Percentiles rank a stretch among this genome's conserved stretches.
Conservation (phyloP, 2,329 filamentous ascomycete genomes). For the Colletotrichum sp. region DNA sequence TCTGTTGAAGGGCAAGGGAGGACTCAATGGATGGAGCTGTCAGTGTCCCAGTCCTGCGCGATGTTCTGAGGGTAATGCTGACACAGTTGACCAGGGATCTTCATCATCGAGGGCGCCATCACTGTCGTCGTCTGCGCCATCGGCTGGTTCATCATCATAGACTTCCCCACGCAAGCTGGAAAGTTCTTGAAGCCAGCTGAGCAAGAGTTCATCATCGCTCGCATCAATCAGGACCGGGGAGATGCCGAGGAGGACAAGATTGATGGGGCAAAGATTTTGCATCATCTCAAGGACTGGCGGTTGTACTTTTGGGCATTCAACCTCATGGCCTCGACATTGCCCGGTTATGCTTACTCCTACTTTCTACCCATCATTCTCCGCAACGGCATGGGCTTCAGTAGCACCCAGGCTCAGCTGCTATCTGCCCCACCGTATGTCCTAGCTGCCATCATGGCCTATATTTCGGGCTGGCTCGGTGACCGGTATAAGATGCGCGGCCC, state of each 20-base stretch:
- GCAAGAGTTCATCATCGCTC: conserved; percentile 32
- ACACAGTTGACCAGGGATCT: conserved; percentile 5
- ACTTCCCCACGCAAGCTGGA: conserved; percentile 25
- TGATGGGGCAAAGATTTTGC: conserved; percentile 26
- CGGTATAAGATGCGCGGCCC: conserved; percentile 24
- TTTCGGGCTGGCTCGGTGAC: conserved; percentile 24
- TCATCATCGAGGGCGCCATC: conserved; percentile 25
- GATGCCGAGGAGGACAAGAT: conserved; percentile 28
- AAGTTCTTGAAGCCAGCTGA: conserved; percentile 25
- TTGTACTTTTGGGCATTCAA: conserved; percentile 37
- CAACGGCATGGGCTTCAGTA: conserved; percentile 37
- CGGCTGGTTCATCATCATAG: conserved; percentile 23
- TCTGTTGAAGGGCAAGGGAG: background rate
- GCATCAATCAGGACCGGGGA: conserved; percentile 32
- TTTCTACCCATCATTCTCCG: conserved; percentile 41
- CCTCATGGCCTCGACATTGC: conserved; percentile 32
- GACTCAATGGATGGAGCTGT: conserved; percentile 16
- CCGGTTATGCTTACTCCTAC: conserved; percentile 37
- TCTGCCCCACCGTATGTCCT: conserved; percentile 26
- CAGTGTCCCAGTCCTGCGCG: background rate
- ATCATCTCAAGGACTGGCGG: conserved; percentile 37
- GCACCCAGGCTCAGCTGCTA: conserved; percentile 31
- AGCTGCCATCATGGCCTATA: conserved; percentile 22
- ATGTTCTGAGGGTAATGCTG: background rate
- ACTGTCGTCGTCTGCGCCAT: conserved; percentile 31